These are phyloP conservation scores for Kandelia obovata DNA, from an alignment of 345 rosid species.

Conservation along the genomic window DNA sequence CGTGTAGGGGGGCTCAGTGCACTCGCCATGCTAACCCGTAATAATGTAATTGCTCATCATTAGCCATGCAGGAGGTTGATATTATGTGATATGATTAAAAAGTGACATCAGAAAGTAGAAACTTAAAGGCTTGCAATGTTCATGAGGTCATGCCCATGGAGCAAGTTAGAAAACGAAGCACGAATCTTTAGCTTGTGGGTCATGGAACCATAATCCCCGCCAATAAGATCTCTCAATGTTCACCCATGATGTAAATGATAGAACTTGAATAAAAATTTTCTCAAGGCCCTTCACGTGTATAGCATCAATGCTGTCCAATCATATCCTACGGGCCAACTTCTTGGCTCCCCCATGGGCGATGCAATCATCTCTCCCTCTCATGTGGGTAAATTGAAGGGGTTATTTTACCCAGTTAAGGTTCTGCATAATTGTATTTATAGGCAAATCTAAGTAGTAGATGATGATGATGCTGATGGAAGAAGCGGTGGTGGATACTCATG, in stretches of 20 bases:
- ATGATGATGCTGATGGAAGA: conserved; percentile 25
- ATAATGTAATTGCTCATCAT: conserved; percentile 22
- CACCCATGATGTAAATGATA: conserved; percentile 10
- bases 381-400: not conserved
- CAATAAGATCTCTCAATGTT: conserved; percentile 13
- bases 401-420: conserved; percentile 15
- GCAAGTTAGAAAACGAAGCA: not conserved
- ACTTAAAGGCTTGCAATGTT: conserved; percentile 15
- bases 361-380: conserved; percentile 23
- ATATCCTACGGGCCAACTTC: conserved; percentile 31
- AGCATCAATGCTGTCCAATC: conserved; percentile 36
- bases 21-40: not conserved
- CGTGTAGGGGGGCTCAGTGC: conserved; percentile 17
- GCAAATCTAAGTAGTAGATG: not conserved
- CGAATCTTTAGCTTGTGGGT: conserved; percentile 1
- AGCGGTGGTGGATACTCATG: conserved; percentile 12
- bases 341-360: conserved; percentile 15
- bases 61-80: conserved; percentile 27
- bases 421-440: conserved; percentile 30
- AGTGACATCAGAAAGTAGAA: conserved; percentile 26
- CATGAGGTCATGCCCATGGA: conserved; percentile 17
- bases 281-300: conserved; percentile 25
- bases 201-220: not conserved
- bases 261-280: not conserved
- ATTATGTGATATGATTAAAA: conserved; percentile 24